phyloP scores from a whole-genome alignment of 139 green algal genomes.

The Chlorella sp. region DNA sequence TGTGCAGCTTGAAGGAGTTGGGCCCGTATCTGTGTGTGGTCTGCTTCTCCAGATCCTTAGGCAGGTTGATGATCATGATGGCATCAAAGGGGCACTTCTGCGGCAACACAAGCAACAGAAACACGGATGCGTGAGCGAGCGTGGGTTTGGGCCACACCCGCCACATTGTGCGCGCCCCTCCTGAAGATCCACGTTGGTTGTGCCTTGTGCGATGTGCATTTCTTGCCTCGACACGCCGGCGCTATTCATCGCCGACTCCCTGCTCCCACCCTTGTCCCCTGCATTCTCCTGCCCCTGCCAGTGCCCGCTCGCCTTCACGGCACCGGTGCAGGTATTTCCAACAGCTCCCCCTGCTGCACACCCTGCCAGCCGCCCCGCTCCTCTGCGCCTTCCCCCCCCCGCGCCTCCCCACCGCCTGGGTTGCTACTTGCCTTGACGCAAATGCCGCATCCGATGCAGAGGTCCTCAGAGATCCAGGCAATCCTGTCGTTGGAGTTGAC shows the following conservation, averaged over 20 bases:
- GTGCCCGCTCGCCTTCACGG: too few species aligned
- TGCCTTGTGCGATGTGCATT: background rate
- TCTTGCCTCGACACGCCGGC: background rate
- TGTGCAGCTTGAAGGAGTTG: conserved; percentile 99
- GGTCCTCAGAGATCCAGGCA: conserved; percentile 96
- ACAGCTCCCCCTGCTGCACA: too few species aligned
- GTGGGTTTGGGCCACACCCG: too few species aligned
- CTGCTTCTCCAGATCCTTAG: conserved; percentile 96
- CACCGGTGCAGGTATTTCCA: too few species aligned
- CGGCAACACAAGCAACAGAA: background rate
- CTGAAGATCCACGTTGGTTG: too few species aligned
- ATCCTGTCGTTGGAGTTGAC: conserved; percentile 88
- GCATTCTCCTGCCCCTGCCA: too few species aligned
- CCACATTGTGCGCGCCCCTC: too few species aligned
- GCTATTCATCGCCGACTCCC: background rate
- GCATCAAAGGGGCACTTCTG: conserved; percentile 99
- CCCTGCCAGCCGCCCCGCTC: too few species aligned
- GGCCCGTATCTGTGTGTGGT: conserved; percentile 98
- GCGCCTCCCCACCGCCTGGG: background rate
- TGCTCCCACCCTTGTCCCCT: too few species aligned
- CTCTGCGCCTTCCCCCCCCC: too few species aligned
- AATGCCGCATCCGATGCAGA: conserved; percentile 99
- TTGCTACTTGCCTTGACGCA: conserved; percentile 92
- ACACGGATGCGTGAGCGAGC: background rate
- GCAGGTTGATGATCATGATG: conserved; percentile 99